Evolutionary conservation across 305 asterid genomes (phyloP).

Genomic region (Fraxinus albicans): DNA sequence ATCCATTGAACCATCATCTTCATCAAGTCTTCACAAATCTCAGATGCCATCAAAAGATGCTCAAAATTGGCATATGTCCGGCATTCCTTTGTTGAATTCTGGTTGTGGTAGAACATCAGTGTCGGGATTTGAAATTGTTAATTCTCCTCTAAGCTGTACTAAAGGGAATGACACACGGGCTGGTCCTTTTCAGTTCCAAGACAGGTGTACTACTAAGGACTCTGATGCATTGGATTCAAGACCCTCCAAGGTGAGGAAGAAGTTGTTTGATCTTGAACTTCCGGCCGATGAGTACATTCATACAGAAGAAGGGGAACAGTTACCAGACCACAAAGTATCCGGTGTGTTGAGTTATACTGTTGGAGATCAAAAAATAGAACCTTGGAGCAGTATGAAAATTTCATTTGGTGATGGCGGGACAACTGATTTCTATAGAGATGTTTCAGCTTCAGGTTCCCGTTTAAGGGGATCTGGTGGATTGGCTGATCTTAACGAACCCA

Average conservation of each 20-base stretch:
- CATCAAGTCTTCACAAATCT: conserved; percentile 59
- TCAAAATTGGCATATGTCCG: conserved; percentile 55
- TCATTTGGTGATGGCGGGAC: conserved; percentile 27
- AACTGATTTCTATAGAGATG: conserved; percentile 31
- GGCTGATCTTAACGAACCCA: conserved; percentile 87
- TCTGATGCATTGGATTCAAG: conserved; percentile 60
- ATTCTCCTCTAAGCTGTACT: conserved; percentile 74
- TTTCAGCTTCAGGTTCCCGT: conserved; percentile 42
- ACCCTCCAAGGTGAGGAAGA: conserved; percentile 78
- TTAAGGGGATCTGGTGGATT: conserved; percentile 41
- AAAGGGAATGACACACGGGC: conserved; percentile 47
- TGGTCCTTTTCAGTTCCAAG: conserved; percentile 43
- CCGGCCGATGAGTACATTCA: conserved; percentile 80
- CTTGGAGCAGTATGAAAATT: conserved; percentile 27
- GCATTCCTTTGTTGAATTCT: conserved; percentile 53
- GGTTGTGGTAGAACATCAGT: conserved; percentile 47
- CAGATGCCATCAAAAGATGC: conserved; percentile 59
- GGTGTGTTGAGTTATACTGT: conserved; percentile 32
- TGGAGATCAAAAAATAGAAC: conserved; percentile 25
- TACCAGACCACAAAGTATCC: conserved; percentile 30
- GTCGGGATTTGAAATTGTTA: conserved; percentile 50
- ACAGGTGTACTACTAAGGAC: conserved; percentile 48
- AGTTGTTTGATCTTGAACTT: conserved; percentile 80
- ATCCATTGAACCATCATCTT: conserved; percentile 69
- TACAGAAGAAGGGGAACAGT: conserved; percentile 53